Base-by-base conservation (phyloP, 2,329 filamentous ascomycete species). In the Setomelanomma holmii region DNA sequence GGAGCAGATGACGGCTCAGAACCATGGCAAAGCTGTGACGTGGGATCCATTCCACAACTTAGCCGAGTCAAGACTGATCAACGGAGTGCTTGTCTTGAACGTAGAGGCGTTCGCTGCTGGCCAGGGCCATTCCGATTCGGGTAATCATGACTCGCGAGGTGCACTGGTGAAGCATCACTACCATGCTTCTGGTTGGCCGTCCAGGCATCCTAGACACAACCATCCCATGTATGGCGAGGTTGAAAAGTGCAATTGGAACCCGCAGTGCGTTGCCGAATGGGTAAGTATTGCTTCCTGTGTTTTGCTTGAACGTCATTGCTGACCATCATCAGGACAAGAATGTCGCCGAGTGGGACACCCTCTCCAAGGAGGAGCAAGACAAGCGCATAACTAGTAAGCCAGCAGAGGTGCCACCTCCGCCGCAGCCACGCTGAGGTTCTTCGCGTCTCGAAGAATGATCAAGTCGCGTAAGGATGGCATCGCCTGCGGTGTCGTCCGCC, bases 91-190 rank as follows among this genome's bases (percentile, higher is more conserved):
- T 0, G 86, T 90, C 0, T 80, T 89, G 12, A 86, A 86, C 1
- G 86, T 90, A 4, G 87, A 90, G 71, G 87, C 87, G 0, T 90
- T 90, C 60, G 88, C 87, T 12, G 88, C 87, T 0, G 87, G 87
- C 11, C 87, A 90, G 69, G 88, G 88, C 11, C 88, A 90, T 71
- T 90, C 87, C 0, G 84, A 90, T 66, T 89, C 86, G 0, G 87
- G 87, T 12, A 89, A 87, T 63, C 88, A 90, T 71, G 82, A 87
- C 45, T 80, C 86, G 1, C 79, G 86, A 44, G 81, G 81, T 17
- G 88, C 88, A 1, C 77, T 90, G 1, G 87, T 90, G 20, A 88
- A 86, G 71, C 88, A 91, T 67, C 87, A 90, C 71, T 91, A 89
- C 64, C 88, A 90, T 69, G 88, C 88, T 0, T 90, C 87, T 1